Base-by-base conservation (phyloP, 2,329 filamentous ascomycete genomes). In the Paraconiothyrium sp. region DNA sequence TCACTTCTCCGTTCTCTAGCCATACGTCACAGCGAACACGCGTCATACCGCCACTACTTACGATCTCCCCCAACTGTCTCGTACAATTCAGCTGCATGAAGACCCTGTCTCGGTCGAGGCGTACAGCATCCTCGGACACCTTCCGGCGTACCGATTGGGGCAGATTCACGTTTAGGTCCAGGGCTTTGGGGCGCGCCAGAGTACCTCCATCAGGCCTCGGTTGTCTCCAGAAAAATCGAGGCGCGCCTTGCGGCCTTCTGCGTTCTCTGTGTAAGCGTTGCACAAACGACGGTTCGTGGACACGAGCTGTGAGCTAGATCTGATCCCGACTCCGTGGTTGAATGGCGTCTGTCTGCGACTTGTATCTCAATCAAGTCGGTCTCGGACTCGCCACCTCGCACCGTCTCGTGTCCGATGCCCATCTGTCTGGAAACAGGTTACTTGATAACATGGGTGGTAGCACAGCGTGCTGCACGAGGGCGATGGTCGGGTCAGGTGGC, bases 211-310 rank as follows among this genome's bases (percentile, higher is more conserved):
- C 32, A 47, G 60, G 37, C 11, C n/a, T 46, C 37, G 11, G 22
- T 27, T 39, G 54, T 56, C 68, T 58, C 57, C 62, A 67, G 62
- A 32, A 66, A 24, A 43, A 56, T 56, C 57, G 60, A 57, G 62
- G 62, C 62, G 61, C 60, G 56, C 48, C 51, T 65, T 55, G 64
- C 66, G 67, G 62, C 43, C 54, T 57, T 61, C 54, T 61, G 59
- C 59, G 54, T 20, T 35, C 48, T 20, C 22, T 30, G 59, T 44
- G 13, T 16, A 37, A 50, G 60, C 50, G 65, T 66, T 59, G 54
- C 52, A 65, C 71, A 65, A 64, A 67, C 64, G 62, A 54, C 59
- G 54, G 59, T 66, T 67, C 69, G n/a, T 39, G 32, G 41, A 37
- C 39, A 50, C 37, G 37, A 54, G 63, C 57, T 58, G 56, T 62